Base-by-base conservation (phyloP, 306 rosid species). In the Heteromeles arbutifolia region DNA sequence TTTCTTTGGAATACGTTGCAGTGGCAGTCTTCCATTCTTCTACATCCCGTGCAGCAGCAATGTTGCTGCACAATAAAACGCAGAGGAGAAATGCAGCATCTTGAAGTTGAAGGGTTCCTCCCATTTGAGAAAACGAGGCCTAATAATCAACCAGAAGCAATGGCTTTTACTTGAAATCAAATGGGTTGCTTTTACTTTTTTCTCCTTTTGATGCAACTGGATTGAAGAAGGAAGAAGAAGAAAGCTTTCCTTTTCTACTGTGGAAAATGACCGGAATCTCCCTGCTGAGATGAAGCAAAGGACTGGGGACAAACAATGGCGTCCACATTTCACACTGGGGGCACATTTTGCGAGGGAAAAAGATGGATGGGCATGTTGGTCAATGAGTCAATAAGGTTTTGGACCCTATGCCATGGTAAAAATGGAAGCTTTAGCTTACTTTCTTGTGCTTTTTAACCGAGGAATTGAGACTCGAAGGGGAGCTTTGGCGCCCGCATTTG, bases 1-100 rank as follows among this genome's bases (percentile, higher is more conserved):
- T 79, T 81, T 95, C 97, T 26, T 84, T 89, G 81, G 93, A 66
- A 73, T 85, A 92, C 4, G 99, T 95, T 70, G 99, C 98, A 76
- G 98, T 85, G 53, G 91, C 99, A 77, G 90, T 84, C 87, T 78
- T 90, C 99, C 99, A 95, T 65, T 83, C 88, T 65, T 72, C 89
- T 65, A 67, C 88, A 39, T 86, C 85, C 53, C 77, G 75, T 39
- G 65, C 81, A 74, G 87, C 89, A 75, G 41, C 67, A 77, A 77
- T 80, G 78, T 43, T 37, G 65, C 44, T 70, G 74, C 78, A 74
- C 12, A 88, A 59, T 19, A 90, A 63, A 78, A 89, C 74, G 82
- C 86, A 73, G 89, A 58, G 90, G 73, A 95, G 76, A 59, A 95
- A 22, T 50, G 80, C 66, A 37, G 85, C 79, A 1, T 3, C 54